phyloP scores from a whole-genome alignment of 2,329 filamentous ascomycete species.

The Xenosphaeropsis pyriputrescens region DNA sequence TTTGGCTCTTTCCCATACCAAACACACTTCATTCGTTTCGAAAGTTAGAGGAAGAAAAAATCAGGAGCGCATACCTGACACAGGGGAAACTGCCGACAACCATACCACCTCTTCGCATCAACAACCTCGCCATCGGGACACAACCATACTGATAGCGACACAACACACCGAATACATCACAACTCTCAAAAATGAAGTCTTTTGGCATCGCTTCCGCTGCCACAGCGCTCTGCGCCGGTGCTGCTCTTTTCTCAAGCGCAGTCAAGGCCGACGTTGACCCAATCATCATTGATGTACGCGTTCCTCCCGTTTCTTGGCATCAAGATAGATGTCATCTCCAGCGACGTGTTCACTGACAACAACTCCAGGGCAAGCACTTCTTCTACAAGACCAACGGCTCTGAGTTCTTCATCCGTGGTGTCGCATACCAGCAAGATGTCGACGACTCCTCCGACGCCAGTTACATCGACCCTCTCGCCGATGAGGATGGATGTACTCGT shows the following conservation, averaged over 20 bases:
- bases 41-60: too few relatives aligned
- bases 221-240: conserved; percentile 27
- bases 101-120: too few relatives aligned
- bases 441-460: conserved; percentile 34
- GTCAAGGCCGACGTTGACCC: conserved; percentile 38
- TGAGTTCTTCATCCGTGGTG: conserved; percentile 87
- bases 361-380: conserved; percentile 17
- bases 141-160: too few relatives aligned
- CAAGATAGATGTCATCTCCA: conserved; percentile 1
- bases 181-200: conserved; percentile 30
- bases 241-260: conserved; percentile 32
- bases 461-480: conserved; percentile 74
- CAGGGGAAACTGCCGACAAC: too few relatives aligned
- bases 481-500: conserved; percentile 57
- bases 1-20: too few relatives aligned
- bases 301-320: neutral
- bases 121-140: too few relatives aligned
- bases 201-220: conserved; percentile 26
- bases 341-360: neutral
- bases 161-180: too few relatives aligned
- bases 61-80: too few relatives aligned
- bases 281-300: conserved; percentile 28
- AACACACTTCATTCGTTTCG: too few relatives aligned
- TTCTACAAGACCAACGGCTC: conserved; percentile 37
- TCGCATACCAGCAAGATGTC: conserved; percentile 85